These are phyloP conservation scores for Diaporthe helianthi DNA, from an alignment of 2,329 filamentous ascomycete genomes.

Conservation along the genomic window DNA sequence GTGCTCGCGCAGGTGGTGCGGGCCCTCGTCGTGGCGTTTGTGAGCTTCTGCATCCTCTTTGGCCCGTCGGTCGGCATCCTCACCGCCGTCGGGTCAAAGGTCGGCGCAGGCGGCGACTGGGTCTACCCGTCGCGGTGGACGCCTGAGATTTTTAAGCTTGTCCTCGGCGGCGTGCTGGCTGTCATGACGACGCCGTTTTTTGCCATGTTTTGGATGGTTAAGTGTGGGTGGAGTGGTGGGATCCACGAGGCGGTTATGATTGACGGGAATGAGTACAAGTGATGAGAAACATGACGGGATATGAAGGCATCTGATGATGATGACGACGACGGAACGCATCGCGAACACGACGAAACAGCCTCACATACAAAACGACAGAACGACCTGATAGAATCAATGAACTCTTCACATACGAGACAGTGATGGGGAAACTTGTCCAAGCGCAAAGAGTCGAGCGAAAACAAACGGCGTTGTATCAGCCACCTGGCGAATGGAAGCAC, in stretches of 20 bases:
- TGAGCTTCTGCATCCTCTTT: slow-evolving; percentile 53
- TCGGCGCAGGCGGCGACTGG: slow-evolving; percentile 50
- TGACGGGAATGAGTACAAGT: slow-evolving; percentile 36
- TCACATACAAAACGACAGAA: not conserved
- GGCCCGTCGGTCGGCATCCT: slow-evolving; percentile 52
- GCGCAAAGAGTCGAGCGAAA: not conserved
- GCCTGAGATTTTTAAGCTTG: slow-evolving; percentile 58
- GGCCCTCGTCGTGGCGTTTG: slow-evolving; percentile 46
- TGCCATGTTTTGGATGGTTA: slow-evolving; percentile 57
- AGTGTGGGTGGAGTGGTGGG: slow-evolving; percentile 51
- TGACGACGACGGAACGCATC: not conserved
- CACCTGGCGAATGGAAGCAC: not conserved
- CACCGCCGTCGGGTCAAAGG: slow-evolving; percentile 45
- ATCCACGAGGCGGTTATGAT: slow-evolving; percentile 40
- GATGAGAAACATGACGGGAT: slow-evolving; percentile 26
- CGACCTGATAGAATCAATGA: not conserved
- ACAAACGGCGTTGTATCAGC: not conserved
- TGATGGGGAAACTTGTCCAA: slow-evolving; percentile 2
- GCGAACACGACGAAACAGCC: not conserved
- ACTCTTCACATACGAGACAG: not conserved
- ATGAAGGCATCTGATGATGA: not conserved
- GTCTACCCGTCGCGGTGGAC: slow-evolving; percentile 51
- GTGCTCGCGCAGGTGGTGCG: slow-evolving; percentile 46
- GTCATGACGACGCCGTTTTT: slow-evolving; percentile 56
- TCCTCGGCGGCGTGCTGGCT: slow-evolving; percentile 55